Base-by-base conservation (phyloP, 306 rosid genomes). In the Cucurbita moschata region DNA sequence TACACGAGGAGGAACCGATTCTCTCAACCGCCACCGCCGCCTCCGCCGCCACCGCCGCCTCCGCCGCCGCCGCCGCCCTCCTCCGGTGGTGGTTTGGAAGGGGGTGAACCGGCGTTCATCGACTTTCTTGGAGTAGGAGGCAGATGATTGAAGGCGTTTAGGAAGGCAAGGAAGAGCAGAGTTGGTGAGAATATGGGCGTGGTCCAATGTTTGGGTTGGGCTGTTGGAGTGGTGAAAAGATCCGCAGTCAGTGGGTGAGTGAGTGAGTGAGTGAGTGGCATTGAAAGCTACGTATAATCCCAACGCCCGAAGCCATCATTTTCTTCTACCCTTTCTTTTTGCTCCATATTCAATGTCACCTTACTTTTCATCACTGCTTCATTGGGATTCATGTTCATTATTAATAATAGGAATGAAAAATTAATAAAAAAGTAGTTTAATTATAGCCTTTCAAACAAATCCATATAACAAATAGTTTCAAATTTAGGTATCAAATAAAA, bases 51-150 rank as follows among this genome's bases (percentile, higher is more conserved):
- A 4, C 35, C 35, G 35, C 35, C 35, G 3, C 30, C 30, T 1
- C 30, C 30, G 30, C 26, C 26, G 1, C 35, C 35, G 35, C 35
- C 35, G 35, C 35, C 35, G 35, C 35, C 35, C 35, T 30, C 35
- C 35, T 30, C 35, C 35, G 35, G 3, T 30, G 35, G 35, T 3
- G 35, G 35, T 30, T 30, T 30, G 6, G 53, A 49, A 1, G 6
- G 4, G 5, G 54, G 13, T 4, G 54, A 13, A 71, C 88, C 95
- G 5, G 84, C 78, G 79, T 94, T 90, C 80, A 81, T 94, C 82
- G 98, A 94, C 62, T 94, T 94, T 80, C 97, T 94, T 52, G 98
- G 98, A 60, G 97, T 94, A 10, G 98, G 98, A 86, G 96, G 91
- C 87, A 87, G 79, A 76, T 51, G 56, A 50, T 30, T 30, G 5